Evolutionary conservation across 768 basidiomycete species (phyloP), one percentile per base, ranked within the genome.

Genomic region (Tulasnella sp.): DNA sequence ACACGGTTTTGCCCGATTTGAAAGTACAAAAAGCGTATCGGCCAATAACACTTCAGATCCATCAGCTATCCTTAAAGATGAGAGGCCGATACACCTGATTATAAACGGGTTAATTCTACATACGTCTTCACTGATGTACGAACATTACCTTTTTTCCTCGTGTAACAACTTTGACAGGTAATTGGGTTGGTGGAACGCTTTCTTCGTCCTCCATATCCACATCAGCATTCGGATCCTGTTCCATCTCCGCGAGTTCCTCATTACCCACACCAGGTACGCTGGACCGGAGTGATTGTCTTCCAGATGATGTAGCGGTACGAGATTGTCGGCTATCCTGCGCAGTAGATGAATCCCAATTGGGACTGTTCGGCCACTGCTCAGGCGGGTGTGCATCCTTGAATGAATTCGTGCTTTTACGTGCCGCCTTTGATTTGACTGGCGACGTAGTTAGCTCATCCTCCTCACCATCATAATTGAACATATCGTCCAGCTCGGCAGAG

Each of bases 391-490:
- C 12, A 12, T 35, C 19, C 19, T 40, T 40, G 39, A 40, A n/a
- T n/a, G n/a, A n/a, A n/a, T n/a, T n/a, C n/a, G n/a, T n/a, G n/a
- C n/a, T n/a, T n/a, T n/a, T n/a, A n/a, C n/a, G n/a, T n/a, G n/a
- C n/a, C n/a, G n/a, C n/a, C n/a, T n/a, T n/a, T n/a, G n/a, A n/a
- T n/a, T n/a, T n/a, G n/a, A n/a, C n/a, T n/a, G 39, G 39, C n/a
- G 6, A 5, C 5, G 39, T 25, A 5, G 40, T 29, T 27, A 31
- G 48, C 15, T 33, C 33, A 5, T 55, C 62, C 39, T 81, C 79
- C 54, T 75, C 75, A 9, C 72, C 77, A 2, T 78, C 77, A 24
- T 69, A 77, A 47, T 76, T 75, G 16, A 81, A 63, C 68, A 81
- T 70, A 22, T 72, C 76, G 19, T 66, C 70, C 31, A 85, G 63